Percentiles rank a stretch among this genome's conserved stretches.
Evolutionary conservation across 2,329 filamentous ascomycete genomes (phyloP).

Genomic region (Chaetomiaceae sp.): DNA sequence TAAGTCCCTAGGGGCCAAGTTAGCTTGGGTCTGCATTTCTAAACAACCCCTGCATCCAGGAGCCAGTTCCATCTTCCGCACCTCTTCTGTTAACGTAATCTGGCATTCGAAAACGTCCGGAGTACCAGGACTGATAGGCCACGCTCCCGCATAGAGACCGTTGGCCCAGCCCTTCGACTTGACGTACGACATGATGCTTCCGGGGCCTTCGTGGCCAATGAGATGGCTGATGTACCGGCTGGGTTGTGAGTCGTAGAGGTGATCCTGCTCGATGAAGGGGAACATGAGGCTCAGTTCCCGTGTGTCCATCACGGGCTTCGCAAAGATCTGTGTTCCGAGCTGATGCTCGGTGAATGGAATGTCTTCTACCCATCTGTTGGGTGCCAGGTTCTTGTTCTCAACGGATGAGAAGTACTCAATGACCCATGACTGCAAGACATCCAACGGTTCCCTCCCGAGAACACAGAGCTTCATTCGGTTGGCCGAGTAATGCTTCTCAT

Average conservation of each 20-base stretch:
- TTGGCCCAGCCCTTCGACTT: conserved; percentile 90
- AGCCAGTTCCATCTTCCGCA: conserved; percentile 28
- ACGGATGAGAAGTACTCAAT: conserved; percentile 75
- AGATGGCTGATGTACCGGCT: conserved; percentile 82
- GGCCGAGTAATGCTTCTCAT: conserved; percentile 82
- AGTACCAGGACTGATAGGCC: conserved; percentile 68
- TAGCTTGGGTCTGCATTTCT: too few relatives aligned
- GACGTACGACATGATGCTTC: conserved; percentile 83
- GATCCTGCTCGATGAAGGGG: conserved; percentile 77
- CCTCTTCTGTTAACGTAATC: conserved; percentile 77
- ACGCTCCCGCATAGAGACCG: conserved; percentile 69
- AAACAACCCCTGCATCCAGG: too few relatives aligned
- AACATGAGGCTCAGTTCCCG: conserved; percentile 75
- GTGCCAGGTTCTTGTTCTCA: conserved; percentile 70
- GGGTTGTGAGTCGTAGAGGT: conserved; percentile 72
- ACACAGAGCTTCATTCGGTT: conserved; percentile 92
- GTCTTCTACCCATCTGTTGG: conserved; percentile 49
- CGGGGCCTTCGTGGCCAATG: conserved; percentile 87
- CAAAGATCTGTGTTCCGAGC: conserved; percentile 66
- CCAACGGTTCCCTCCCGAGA: conserved; percentile 72
- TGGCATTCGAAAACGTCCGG: conserved; percentile 74
- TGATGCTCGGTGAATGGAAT: conserved; percentile 44
- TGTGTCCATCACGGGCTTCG: conserved; percentile 86
- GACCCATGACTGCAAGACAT: conserved; percentile 78
- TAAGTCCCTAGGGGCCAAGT: conserved; percentile 50